Base-by-base conservation (phyloP, 805 yeast species). In the Kuraishia hungarica region DNA sequence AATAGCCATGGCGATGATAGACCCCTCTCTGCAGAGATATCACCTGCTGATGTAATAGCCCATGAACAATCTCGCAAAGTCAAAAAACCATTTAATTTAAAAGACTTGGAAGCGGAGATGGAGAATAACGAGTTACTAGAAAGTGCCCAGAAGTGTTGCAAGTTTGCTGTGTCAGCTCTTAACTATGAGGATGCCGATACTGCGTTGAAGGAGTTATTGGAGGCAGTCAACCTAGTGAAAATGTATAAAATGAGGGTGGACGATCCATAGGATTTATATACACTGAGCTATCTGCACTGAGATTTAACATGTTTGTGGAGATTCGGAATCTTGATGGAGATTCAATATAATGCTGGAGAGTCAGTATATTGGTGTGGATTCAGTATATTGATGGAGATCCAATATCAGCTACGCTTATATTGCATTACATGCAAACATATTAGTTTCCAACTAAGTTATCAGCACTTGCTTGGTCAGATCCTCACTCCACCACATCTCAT, bases 111-210 rank as follows among this genome's bases (percentile, higher is more conserved):
- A 50, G 57, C 53, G 21, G 59, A 59, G 43, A 48, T 63, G n/a
- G 52, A 58, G 2, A 51, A 72, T 47, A 71, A 73, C 1, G 71
- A 73, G 43, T 56, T 72, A 1, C 65, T 76, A 2, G 60, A 66
- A 2, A 56, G 62, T 3, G 82, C 86, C 1, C 83, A 82, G 61
- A 85, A 84, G 61, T 85, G 81, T 57, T 86, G 90, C 56, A 81
- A 79, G 60, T 86, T 80, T 63, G 91, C 89, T n/a, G 77, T 84
- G 11, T 83, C 89, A 11, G 90, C 92, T 1, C 73, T 86, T 39
- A 83, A 82, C 63, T 86, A 84, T 63, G 92, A 86, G 61, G 92
- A 86, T 58, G 66, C 76, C 7, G 69, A 61, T n/a, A 86, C 91
- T 0, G 92, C 91, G 2, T 74, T 82, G 52, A 61, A 62, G 8